A percentile compares a stretch with the other conserved stretches of the same genome.
Evolutionary conservation across 306 rosid genomes (phyloP).

Genomic region (Acacia melanoxylon): DNA sequence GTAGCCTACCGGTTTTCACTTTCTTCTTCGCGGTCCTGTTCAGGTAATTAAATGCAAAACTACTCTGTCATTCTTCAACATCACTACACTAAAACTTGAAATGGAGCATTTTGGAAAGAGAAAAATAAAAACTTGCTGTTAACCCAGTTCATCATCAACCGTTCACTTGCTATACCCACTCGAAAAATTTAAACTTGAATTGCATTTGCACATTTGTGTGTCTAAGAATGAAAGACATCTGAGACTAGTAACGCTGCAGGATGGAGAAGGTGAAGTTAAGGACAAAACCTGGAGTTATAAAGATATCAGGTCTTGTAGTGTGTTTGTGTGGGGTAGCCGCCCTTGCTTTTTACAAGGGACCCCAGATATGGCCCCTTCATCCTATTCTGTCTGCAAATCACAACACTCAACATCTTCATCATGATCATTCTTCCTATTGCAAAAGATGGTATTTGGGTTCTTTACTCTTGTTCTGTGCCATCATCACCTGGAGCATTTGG

Average conservation of each 20-base stretch:
- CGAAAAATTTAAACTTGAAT: background rate
- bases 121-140: background rate
- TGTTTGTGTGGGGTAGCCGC: constrained; percentile 57
- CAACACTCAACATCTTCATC: constrained; percentile 16
- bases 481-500: constrained; percentile 54
- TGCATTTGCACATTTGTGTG: background rate
- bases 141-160: background rate
- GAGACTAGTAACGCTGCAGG: constrained; percentile 27
- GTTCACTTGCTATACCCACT: background rate
- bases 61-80: background rate
- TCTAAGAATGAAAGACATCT: background rate
- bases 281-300: constrained; percentile 51
- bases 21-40: constrained; percentile 53
- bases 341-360: constrained; percentile 65
- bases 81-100: background rate
- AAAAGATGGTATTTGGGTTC: constrained; percentile 61
- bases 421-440: constrained; percentile 30
- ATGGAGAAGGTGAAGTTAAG: constrained; percentile 53
- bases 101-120: background rate
- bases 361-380: constrained; percentile 35
- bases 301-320: constrained; percentile 47
- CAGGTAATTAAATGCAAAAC: constrained; percentile 33
- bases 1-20: constrained; percentile 51
- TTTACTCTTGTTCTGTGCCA: constrained; percentile 36
- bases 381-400: constrained; percentile 27